phyloP scores from a whole-genome alignment of 495 filamentous ascomycete species.

The Letharia columbiana region DNA sequence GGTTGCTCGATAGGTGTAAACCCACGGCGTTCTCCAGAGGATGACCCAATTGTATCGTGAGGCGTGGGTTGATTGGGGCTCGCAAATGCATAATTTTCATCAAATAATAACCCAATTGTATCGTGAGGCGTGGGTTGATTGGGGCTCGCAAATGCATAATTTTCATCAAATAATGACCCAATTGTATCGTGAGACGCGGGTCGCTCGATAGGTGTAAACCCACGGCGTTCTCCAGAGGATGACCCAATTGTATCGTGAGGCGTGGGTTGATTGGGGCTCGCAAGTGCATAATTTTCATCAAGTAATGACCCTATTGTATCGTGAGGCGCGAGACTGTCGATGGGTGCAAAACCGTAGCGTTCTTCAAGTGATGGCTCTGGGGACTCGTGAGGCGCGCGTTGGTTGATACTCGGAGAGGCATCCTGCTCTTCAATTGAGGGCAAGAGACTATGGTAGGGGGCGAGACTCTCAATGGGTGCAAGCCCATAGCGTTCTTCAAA shows the following conservation, averaged over 20 bases:
- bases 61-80: not conserved
- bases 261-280: not conserved
- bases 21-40: not conserved
- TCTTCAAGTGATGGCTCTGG: not conserved
- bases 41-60: not conserved
- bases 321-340: not conserved
- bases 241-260: not conserved
- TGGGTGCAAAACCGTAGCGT: not conserved
- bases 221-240: not conserved
- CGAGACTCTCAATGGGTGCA: not conserved
- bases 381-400: not conserved
- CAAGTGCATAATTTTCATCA: no score
- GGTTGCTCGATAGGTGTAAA: not conserved
- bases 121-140: not conserved
- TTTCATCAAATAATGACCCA: no score
- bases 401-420: not conserved
- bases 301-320: not conserved
- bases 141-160: no score
- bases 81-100: no score
- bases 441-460: not conserved
- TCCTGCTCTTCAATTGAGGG: not conserved
- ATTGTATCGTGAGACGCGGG: not conserved
- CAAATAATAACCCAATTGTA: not conserved
- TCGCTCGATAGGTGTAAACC: not conserved
- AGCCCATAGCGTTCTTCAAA: not conserved